These are phyloP conservation scores for Dothidotthia symphoricarpi DNA, from an alignment of 2,329 filamentous ascomycete species.

Conservation along the genomic window DNA sequence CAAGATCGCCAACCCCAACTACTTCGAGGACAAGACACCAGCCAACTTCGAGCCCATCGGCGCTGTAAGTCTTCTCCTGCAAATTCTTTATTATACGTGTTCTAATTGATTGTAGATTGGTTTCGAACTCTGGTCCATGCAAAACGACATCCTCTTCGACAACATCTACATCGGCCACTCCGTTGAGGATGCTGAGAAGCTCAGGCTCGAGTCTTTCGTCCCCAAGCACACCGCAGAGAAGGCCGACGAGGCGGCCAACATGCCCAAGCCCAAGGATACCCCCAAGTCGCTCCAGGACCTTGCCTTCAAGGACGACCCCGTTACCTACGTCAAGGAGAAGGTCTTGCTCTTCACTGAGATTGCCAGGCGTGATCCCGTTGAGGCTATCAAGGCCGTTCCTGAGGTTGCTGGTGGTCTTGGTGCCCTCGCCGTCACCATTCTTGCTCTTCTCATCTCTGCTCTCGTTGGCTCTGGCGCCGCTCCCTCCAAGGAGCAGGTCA, in stretches of 20 bases:
- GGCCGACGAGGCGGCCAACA: conserved; percentile 72
- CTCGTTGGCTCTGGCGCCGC: conserved; percentile 62
- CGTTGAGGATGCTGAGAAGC: conserved; percentile 82
- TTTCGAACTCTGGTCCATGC: conserved; percentile 99
- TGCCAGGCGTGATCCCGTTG: conserved; percentile 75
- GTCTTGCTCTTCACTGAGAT: conserved; percentile 85
- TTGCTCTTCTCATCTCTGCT: conserved; percentile 69
- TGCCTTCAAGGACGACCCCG: conserved; percentile 86
- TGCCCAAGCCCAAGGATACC: conserved; percentile 69
- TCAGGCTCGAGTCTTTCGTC: conserved; percentile 86
- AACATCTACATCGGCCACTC: conserved; percentile 99
- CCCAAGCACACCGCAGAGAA: conserved; percentile 83
- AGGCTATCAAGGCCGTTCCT: conserved; percentile 85
- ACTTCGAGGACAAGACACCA: conserved; percentile 95
- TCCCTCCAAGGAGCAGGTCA: conserved; percentile 64
- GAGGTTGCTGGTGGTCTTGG: conserved; percentile 82
- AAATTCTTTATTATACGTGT: neutral
- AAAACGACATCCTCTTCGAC: conserved; percentile 97
- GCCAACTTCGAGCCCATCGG: conserved; percentile 98
- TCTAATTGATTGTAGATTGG: conserved; percentile 63
- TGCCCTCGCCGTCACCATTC: conserved; percentile 65
- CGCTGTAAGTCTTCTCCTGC: conserved; percentile 64
- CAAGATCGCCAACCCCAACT: conserved; percentile 96
- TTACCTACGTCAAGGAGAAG: conserved; percentile 88
- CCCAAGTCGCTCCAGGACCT: conserved; percentile 72